Evolutionary conservation across 345 rosid species (phyloP), one percentile per base, ranked within the genome.

Genomic region (Melastoma malabathricum): DNA sequence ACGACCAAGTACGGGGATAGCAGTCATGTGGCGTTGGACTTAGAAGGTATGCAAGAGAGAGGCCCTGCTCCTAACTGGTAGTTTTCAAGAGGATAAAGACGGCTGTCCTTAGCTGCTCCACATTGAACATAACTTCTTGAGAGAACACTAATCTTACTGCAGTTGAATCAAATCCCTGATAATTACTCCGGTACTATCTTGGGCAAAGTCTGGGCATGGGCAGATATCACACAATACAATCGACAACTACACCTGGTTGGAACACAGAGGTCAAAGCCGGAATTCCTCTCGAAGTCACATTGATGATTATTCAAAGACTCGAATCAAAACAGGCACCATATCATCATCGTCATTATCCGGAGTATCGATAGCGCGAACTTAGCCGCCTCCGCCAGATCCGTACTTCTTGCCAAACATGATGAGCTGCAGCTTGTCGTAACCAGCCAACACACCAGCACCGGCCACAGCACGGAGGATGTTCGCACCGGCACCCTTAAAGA

Each of bases 391-490:
- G 5, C 92, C 92, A 3, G 89, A 78, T 57, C 95, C 89, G 29
- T 78, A 86, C 66, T 79, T 86, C 83, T 83, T 86, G 27, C 93
- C 93, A 0, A 83, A 73, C 19, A 86, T 75, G 60, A 86, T 61
- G 23, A 78, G 67, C 81, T 86, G 96, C 72, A 86, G 68, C 67
- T 83, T 83, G 78, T 86, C 93, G 18, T 86, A 86, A 50, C 96
- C 86, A 2, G 96, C 81, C 2, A 83, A 84, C 55, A 83, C 96
- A 64, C 96, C 96, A n/a, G 96, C 96, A 7, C 93, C 96, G 12
- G 96, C 93, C n/a, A 86, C 59, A 0, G 96, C 93, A 55, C 93
- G 93, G 51, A 86, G 84, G 55, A 86, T 73, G 74, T 86, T 86
- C 20, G 93, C 96, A 8, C 96, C 96, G 38, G 93, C 93, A 56